Evolutionary conservation across 371 early-diverging fungal genomes (phyloP), one percentile per base, ranked within the genome.

Genomic region (Mortierella sp.): DNA sequence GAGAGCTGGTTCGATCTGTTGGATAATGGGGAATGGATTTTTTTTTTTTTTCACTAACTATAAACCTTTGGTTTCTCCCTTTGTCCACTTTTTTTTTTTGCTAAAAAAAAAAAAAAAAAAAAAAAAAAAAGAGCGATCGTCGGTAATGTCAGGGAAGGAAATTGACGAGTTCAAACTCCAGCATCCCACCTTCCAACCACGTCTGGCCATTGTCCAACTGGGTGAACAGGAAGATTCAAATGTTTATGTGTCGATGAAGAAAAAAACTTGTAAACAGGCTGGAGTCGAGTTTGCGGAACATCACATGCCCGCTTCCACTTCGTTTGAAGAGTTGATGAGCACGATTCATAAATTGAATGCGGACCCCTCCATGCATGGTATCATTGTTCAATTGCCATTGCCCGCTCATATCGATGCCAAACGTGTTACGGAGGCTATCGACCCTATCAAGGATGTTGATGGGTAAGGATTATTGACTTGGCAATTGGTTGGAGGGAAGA

Each of bases 341-440:
- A 72, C 80, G 26, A 88, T 95, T 48, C 75, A 86, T 16, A 70
- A 81, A 14, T 79, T 98, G 47, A 98, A 98, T 75, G 81, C 87
- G 55, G 93, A 96, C 75, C 87, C 88, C 2, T 29, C 70, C 15
- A 85, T 96, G 28, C 97, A 97, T 72, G 98, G 98, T 29, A 91
- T 98, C 62, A 83, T 98, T 7, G 96, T 98, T 47, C 98, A 98
- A 82, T 85, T 97, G 75, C 98, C 98, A n/a, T 83, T 98, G n/a
- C 96, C 97, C n/a, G 75, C 81, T 9, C 91, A 91, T 66, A 84
- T 97, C 61, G 89, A 90, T 72, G 94, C 95, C 70, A 81, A 83
- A 60, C 85, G 83, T 16, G 87, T 97, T 29, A 91, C 94, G 25
- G 95, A 97, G 70, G 89, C 94, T 23, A 93, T 98, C 68, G 86